A percentile compares a stretch with the other conserved stretches of the same genome.
Conservation (phyloP, 2,329 filamentous ascomycete species). For the Chaetomium globosum region DNA sequence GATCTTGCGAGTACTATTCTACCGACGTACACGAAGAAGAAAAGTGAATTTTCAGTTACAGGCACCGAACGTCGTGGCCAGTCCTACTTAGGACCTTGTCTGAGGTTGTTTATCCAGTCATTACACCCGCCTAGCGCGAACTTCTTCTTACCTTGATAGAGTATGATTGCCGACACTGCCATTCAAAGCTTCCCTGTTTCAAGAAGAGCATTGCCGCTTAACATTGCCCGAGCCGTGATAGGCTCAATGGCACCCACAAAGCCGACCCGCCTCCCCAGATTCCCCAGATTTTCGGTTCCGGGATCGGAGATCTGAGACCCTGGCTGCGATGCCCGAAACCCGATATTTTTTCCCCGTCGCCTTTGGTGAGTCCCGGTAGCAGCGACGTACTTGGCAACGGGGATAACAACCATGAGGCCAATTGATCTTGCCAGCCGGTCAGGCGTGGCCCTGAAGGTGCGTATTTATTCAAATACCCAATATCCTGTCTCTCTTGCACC, state of each 20-base stretch:
- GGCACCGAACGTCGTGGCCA: not conserved
- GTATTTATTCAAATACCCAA: conserved; percentile 6
- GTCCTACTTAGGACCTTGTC: not conserved
- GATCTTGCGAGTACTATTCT: not conserved
- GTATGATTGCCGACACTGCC: no score
- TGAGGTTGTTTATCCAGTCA: not conserved
- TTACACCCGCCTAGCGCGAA: not conserved
- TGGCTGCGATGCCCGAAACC: conserved; percentile 22
- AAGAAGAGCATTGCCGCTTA: not conserved
- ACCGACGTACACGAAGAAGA: no score
- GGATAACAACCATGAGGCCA: conserved; percentile 49
- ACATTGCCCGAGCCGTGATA: conserved; percentile 17
- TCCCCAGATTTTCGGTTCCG: conserved; percentile 29
- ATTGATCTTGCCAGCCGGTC: conserved; percentile 55
- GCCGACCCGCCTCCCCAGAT: not conserved
- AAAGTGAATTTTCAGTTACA: not conserved
- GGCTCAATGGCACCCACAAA: conserved; percentile 1
- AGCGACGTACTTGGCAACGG: conserved; percentile 28
- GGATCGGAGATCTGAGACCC: conserved; percentile 24
- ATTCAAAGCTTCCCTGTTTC: not conserved
- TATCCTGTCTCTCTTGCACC: not conserved
- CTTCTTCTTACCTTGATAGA: no score
- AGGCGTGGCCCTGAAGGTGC: conserved; percentile 53
- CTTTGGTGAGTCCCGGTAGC: conserved; percentile 19
- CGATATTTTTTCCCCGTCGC: conserved; percentile 24